phyloP scores from a whole-genome alignment of 768 basidiomycete species.

The Pilatotrama ljubarskyi region DNA sequence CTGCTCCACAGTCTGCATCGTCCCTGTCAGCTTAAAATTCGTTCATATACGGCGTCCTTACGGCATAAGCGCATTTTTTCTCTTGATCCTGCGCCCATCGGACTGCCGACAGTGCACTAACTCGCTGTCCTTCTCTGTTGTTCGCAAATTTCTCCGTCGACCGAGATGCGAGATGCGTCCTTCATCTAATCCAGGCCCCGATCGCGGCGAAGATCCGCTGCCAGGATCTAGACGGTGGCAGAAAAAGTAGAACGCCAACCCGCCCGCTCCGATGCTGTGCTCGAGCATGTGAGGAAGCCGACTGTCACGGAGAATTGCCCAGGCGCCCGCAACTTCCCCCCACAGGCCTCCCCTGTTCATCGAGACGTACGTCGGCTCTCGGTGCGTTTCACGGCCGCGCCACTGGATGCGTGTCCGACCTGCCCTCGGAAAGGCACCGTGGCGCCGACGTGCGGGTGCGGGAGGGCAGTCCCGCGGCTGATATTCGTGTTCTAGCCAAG shows the following conservation, averaged over 20 bases:
- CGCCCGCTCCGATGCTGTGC: constrained; percentile 17
- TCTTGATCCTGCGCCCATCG: not conserved
- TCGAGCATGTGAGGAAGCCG: constrained; percentile 7
- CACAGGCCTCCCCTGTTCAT: not conserved
- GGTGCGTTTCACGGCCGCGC: constrained; percentile 14
- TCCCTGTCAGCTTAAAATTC: not conserved
- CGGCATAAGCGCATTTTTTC: not conserved
- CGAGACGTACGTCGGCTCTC: not conserved
- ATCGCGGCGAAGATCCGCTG: not conserved
- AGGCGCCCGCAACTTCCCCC: constrained; percentile 4
- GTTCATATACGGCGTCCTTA: not conserved
- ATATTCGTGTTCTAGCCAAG: constrained; percentile 1
- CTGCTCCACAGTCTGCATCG: no score
- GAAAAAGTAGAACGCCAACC: not conserved
- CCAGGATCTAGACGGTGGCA: constrained; percentile 3
- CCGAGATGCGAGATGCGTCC: not conserved
- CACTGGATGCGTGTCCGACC: constrained; percentile 10
- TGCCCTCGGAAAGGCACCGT: constrained; percentile 12
- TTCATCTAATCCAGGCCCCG: not conserved
- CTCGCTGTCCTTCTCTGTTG: not conserved
- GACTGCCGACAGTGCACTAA: not conserved
- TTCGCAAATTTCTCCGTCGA: not conserved
- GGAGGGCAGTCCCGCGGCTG: not conserved
- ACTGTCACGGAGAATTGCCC: constrained; percentile 16
- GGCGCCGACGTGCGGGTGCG: constrained; percentile 3